Base-by-base conservation (phyloP, 2,329 filamentous ascomycete species). In the Xylaria digitata region DNA sequence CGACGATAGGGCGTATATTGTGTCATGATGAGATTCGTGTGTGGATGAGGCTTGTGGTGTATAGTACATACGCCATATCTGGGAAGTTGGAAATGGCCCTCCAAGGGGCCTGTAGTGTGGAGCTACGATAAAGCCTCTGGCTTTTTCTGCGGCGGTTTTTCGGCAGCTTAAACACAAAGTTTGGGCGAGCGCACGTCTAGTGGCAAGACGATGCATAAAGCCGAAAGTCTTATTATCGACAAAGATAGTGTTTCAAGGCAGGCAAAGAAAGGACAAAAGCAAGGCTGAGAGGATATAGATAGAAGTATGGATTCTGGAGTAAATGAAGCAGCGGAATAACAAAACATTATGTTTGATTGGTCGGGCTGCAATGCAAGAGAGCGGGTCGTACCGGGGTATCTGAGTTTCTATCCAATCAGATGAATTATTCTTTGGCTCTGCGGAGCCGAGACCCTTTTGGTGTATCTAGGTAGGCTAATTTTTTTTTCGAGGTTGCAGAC, bases 1-100 rank as follows among this genome's bases (percentile, higher is more conserved):
- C 0, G 94, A 96, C 0, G 95, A 97, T 0, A 98, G 82, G 0
- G 96, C 96, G 78, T 97, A 98, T 60, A 99, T 97, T 1, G 95
- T 98, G 64, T 87, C 84, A 73, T 82, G 75, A 50, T 71, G 70
- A 2, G 49, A 63, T 23, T 61, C 56, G 30, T 65, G 46, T 21
- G 56, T 56, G 9, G 65, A 46, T 34, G 61, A 46, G 21, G 37
- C 49, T 30, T 42, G 62, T 40, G 66, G 52, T 46, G 40, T 55
- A 19, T 60, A 57, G 62, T 61, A 58, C 19, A 60, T 34, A 32
- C 49, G 42, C 46, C 63, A 61, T 37, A 55, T 49, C 45, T n/a
- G 60, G 34, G 37, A 46, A 53, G 46, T 58, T 21, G 60, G 32
- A 26, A 52, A 54, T 54, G 54, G 37, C 30, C 53, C 46, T 23